Conservation (phyloP, 305 asterid genomes). For the Fraxinus paxiana region DNA sequence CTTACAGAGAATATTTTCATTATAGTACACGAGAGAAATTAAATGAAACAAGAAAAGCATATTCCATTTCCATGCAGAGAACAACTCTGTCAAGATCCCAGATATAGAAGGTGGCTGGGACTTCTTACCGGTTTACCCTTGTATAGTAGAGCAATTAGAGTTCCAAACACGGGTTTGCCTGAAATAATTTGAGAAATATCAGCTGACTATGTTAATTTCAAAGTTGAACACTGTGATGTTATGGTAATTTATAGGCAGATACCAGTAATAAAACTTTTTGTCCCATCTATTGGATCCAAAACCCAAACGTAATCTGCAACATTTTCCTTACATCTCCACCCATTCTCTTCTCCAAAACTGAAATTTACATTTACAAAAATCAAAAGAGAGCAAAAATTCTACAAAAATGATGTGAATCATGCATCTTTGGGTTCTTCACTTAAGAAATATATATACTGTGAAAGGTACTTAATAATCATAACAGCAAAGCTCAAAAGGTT, state of each 20-base stretch:
- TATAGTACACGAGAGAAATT: not conserved
- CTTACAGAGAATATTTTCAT: not conserved
- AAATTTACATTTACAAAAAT: conserved; percentile 5
- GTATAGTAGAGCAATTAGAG: conserved; percentile 76
- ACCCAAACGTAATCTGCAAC: conserved; percentile 87
- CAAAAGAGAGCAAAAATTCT: not conserved
- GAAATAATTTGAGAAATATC: conserved; percentile 14
- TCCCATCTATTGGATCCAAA: conserved; percentile 95
- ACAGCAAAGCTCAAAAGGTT: not conserved
- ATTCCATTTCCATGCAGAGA: not conserved
- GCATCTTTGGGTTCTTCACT: not conserved
- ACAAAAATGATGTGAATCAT: not conserved
- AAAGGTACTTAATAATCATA: not conserved
- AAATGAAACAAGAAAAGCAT: not conserved
- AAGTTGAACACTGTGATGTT: conserved; percentile 11
- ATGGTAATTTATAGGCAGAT: conserved; percentile 3
- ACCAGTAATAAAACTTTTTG: conserved; percentile 95
- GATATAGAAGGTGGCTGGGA: conserved; percentile 22
- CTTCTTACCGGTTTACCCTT: conserved; percentile 83
- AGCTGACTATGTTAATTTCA: conserved; percentile 19
- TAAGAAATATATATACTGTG: not conserved
- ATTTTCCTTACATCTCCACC: conserved; percentile 73
- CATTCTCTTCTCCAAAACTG: conserved; percentile 91
- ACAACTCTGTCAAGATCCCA: not conserved
- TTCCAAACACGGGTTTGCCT: conserved; percentile 95